Base-by-base conservation (phyloP, 2,329 filamentous ascomycete species). In the Fusarium drepaniforme region DNA sequence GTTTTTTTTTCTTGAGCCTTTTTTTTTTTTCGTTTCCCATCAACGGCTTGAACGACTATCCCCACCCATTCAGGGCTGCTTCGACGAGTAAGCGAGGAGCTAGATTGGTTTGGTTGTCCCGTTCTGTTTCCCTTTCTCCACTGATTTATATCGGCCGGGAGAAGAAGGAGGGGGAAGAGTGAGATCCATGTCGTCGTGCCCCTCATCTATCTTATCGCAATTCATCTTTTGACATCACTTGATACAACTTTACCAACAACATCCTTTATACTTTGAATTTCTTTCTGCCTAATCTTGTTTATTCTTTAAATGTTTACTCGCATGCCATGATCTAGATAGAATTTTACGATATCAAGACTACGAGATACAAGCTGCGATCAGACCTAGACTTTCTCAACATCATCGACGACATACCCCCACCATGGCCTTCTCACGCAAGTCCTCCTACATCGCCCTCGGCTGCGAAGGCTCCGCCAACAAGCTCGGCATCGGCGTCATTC, bases 391-490 rank as follows among this genome's bases (percentile, higher is more conserved):
- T 53, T 53, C 23, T 68, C 64, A 67, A 63, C 67, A 67, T 44
- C 68, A 71, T 44, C 64, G 70, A 40, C 66, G 66, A 40, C 23
- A 66, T 35, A 35, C 33, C 63, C 66, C 70, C 71, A 68, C 59
- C 42, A 76, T 77, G 74, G 67, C 72, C 28, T 79, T 77, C 58
- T 80, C 81, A 76, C 67, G 80, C 75, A 79, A 84, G 80, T 70
- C 80, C 71, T 77, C 85, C 67, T 88, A 88, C 80, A 87, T 90
- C 73, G 88, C 89, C 77, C 84, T 91, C 73, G 90, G 90, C 75
- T 90, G 88, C 82, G 97, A 99, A 87, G 96, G 97, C 83, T 98
- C 95, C 67, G 97, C 97, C 84, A 99, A 99, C 88, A 99, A 99
- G 85, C 91, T 99, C 63, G 97, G 96, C 77, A 93, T 98, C 68